Conservation (phyloP, 2,329 filamentous ascomycete species). For the Alternaria sp. region DNA sequence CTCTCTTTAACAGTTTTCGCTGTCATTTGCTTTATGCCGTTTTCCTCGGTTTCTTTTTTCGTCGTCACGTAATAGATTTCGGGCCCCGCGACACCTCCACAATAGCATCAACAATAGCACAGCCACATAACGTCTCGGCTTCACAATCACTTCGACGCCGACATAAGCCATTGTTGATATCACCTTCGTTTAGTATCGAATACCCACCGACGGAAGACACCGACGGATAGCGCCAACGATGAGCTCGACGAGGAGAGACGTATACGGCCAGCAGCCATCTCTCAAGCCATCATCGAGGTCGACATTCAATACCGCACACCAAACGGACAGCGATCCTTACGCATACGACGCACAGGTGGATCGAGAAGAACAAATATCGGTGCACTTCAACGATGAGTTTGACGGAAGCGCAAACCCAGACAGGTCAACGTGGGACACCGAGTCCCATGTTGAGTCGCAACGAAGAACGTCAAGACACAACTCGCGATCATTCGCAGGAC, state of each 20-base stretch:
- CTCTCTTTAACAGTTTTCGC: conserved; percentile 9
- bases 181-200: conserved; percentile 13
- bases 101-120: conserved; percentile 26
- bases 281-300: conserved; percentile 17
- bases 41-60: conserved; percentile 17
- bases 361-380: conserved; percentile 33
- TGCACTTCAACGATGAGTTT: conserved; percentile 30
- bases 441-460: conserved; percentile 35
- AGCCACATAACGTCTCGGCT: conserved; percentile 38
- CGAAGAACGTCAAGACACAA: conserved; percentile 39
- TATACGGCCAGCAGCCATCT: conserved; percentile 22
- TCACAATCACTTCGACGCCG: conserved; percentile 24
- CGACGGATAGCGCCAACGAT: conserved; percentile 18
- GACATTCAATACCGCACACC: conserved; percentile 7
- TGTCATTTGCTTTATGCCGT: conserved; percentile 13
- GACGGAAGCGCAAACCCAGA: conserved; percentile 3
- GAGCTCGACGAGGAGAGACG: conserved; percentile 19
- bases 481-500: conserved; percentile 44
- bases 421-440: conserved; percentile 25
- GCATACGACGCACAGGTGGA: conserved; percentile 7
- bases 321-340: not conserved
- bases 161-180: conserved; percentile 36
- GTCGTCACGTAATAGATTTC: conserved; percentile 24
- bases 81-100: conserved; percentile 25
- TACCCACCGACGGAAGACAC: conserved; percentile 2